Evolutionary conservation across 331 rosid genomes (phyloP).

Genomic region (Rosa hybrid): DNA sequence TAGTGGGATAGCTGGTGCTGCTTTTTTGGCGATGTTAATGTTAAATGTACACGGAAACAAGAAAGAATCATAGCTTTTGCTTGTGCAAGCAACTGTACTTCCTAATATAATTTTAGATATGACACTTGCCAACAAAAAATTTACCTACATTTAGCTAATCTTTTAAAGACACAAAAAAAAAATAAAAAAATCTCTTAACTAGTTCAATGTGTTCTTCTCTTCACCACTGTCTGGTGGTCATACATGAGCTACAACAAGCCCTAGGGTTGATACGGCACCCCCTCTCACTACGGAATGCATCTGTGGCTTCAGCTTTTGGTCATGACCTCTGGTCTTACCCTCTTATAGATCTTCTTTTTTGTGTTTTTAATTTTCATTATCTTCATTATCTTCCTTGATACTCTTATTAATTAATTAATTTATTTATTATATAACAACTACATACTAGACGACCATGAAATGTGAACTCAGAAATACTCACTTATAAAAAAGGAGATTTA

Average conservation of each 20-base stretch:
- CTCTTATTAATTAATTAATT: too few species aligned
- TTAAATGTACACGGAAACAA: constrained; percentile 4
- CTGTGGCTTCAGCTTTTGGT: too few species aligned
- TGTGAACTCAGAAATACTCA: too few species aligned
- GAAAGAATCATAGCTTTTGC: background rate
- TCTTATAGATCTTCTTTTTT: too few species aligned
- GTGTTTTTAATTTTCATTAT: too few species aligned
- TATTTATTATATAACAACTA: too few species aligned
- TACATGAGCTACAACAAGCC: background rate
- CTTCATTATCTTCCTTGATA: too few species aligned
- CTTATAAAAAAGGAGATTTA: too few species aligned
- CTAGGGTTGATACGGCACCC: too few species aligned
- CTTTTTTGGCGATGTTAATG: constrained; percentile 11
- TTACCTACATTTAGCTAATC: background rate
- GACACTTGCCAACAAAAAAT: background rate
- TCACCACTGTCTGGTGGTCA: background rate
- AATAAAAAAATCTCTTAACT: background rate
- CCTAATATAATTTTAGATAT: background rate
- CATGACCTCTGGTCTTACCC: too few species aligned
- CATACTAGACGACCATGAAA: too few species aligned
- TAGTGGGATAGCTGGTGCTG: background rate
- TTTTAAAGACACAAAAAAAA: background rate
- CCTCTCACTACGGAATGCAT: too few species aligned
- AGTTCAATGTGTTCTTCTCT: background rate
- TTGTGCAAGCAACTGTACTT: background rate